Evolutionary conservation across 169 alveolate species (phyloP).

Genomic region (Cryptosporidium viatorum): DNA sequence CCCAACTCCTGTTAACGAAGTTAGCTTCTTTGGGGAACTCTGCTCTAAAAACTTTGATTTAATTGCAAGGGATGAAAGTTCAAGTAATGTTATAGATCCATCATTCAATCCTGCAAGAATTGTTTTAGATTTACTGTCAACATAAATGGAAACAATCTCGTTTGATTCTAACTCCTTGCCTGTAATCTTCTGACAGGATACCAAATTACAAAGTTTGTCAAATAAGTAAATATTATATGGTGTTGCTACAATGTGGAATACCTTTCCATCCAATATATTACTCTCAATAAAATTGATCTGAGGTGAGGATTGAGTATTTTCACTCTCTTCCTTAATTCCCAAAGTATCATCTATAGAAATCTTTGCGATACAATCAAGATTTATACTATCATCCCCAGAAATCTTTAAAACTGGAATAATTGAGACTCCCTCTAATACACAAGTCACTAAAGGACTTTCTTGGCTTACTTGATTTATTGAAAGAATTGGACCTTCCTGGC

Average conservation of each 20-base stretch:
- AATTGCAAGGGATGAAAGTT: conserved; percentile 7
- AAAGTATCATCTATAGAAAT: not conserved
- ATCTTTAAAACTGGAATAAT: conserved; percentile 28
- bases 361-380: conserved; percentile 16
- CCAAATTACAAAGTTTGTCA: conserved; percentile 21
- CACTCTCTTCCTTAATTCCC: conserved; percentile 1
- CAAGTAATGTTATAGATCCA: conserved; percentile 24
- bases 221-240: conserved; percentile 23
- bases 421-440: conserved; percentile 56
- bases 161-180: not conserved
- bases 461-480: conserved; percentile 24
- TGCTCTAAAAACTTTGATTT: conserved; percentile 9
- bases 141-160: conserved; percentile 51
- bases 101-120: conserved; percentile 51
- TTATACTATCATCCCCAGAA: not conserved
- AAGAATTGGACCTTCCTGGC: conserved; percentile 49
- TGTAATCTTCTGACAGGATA: conserved; percentile 3
- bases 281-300: conserved; percentile 33
- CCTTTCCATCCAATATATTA: not conserved
- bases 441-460: conserved; percentile 15
- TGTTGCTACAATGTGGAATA: conserved; percentile 47
- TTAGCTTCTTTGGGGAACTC: not conserved
- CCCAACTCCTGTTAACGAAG: conserved; percentile 34
- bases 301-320: not conserved
- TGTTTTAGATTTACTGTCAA: not conserved